Conservation (phyloP, 2,329 filamentous ascomycete genomes). For the Ceratocystis papillata region DNA sequence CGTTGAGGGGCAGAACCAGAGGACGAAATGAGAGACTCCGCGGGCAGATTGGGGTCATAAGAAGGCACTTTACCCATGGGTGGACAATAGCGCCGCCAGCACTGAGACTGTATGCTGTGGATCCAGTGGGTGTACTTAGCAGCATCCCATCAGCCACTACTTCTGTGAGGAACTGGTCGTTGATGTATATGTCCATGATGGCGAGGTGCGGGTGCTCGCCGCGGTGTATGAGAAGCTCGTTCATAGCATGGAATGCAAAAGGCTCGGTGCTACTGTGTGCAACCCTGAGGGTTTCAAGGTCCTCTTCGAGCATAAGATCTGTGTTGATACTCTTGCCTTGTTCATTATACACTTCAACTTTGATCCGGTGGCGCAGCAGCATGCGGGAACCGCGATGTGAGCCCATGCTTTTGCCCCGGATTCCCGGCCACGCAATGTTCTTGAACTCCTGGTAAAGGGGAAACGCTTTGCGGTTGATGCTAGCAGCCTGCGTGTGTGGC, state of each 20-base stretch:
- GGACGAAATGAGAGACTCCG: slow-evolving; percentile 86
- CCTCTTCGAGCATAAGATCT: slow-evolving; percentile 37
- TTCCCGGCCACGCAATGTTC: slow-evolving; percentile 50
- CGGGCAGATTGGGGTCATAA: slow-evolving; percentile 89
- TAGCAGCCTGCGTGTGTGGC: slow-evolving; percentile 33
- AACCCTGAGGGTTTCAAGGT: slow-evolving; percentile 21
- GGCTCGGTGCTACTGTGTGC: slow-evolving; percentile 24
- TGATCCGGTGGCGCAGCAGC: slow-evolving; percentile 73
- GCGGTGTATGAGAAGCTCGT: slow-evolving; percentile 88
- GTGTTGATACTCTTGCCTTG: slow-evolving; percentile 51
- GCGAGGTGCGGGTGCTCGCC: slow-evolving; percentile 83
- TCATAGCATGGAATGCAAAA: slow-evolving; percentile 58
- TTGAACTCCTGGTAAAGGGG: slow-evolving; percentile 6
- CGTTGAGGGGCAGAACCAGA: slow-evolving; percentile 76
- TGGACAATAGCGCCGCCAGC: slow-evolving; percentile 90
- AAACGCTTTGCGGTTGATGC: slow-evolving; percentile 26
- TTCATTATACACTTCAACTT: slow-evolving; percentile 70
- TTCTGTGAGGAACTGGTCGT: slow-evolving; percentile 80
- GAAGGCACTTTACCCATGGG: slow-evolving; percentile 74
- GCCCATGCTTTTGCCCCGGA: slow-evolving; percentile 74
- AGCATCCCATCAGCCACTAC: slow-evolving; percentile 93
- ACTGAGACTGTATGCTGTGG: slow-evolving; percentile 89
- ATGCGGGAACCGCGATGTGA: slow-evolving; percentile 63
- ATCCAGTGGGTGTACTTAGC: slow-evolving; percentile 85
- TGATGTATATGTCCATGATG: slow-evolving; percentile 83